Conservation (phyloP, 306 rosid species). For the Vachellia collinsii region DNA sequence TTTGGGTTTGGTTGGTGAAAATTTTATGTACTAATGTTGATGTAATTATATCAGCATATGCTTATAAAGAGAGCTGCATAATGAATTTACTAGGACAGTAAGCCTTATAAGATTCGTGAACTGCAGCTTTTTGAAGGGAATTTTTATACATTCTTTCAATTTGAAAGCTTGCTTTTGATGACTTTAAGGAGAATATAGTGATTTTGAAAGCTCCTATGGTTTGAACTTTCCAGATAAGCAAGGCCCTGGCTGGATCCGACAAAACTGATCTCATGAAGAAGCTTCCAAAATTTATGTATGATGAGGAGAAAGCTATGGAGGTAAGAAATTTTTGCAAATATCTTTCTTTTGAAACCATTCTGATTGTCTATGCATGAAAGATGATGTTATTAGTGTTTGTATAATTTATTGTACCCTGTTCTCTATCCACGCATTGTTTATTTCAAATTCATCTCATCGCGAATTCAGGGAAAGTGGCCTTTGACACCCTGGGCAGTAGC, state of each 20-base stretch:
- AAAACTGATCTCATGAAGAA: conserved; percentile 8
- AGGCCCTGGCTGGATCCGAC: neutral
- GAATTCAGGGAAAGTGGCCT: neutral
- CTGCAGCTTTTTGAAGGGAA: neutral
- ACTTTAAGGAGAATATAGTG: neutral
- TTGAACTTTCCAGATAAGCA: neutral
- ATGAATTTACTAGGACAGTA: conserved; percentile 7
- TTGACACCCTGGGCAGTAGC: neutral
- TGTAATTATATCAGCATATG: neutral
- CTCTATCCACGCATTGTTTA: neutral
- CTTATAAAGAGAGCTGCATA: neutral
- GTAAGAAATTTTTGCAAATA: neutral
- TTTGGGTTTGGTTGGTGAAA: neutral
- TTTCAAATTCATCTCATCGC: neutral
- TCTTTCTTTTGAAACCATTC: neutral
- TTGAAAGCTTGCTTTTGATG: conserved; percentile 9
- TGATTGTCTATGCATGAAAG: neutral
- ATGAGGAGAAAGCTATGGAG: conserved; percentile 1
- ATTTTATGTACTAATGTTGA: neutral
- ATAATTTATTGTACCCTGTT: neutral
- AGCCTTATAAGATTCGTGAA: neutral
- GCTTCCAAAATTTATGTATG: conserved; percentile 13
- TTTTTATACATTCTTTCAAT: conserved; percentile 10
- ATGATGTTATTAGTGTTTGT: neutral
- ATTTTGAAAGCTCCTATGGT: neutral